Base-by-base conservation (phyloP, 1,284 basidiomycete genomes). In the Pyrrhoderma lamaoense region DNA sequence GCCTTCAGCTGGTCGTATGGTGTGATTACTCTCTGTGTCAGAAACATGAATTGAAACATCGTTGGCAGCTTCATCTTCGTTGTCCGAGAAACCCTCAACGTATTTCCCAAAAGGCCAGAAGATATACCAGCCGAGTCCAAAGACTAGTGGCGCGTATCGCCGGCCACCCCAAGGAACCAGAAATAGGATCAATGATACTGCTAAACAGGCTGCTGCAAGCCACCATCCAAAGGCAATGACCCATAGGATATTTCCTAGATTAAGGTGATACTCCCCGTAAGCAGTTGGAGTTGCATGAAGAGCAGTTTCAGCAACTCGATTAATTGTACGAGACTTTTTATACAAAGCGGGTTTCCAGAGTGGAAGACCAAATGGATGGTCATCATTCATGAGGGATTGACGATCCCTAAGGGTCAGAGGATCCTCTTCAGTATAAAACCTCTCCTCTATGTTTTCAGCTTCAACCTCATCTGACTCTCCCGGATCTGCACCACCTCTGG, bases 271-370 rank as follows among this genome's bases (percentile, higher is more conserved):
- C 62, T 94, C 92, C 1, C 89, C 91, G 54, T 92, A 87, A 0
- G 93, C 89, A 16, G 92, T 94, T 1, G 96, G 96, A 37, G 89
- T 79, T 14, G 87, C 82, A 65, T 99, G 96, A 2, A 99, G 78
- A 0, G 90, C 96, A 51, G 87, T 83, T 67, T 99, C 96, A 38
- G 96, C 96, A 67, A 93, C 86, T 51, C 94, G 88, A 40, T 95
- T 97, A 58, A 99, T 90, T 1, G 94, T 93, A 44, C 96, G 86
- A 23, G 89, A 90, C 67, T 99, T 99, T 70, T 96, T 95, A 81
- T 99, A 99, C 49, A 99, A 70, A 0, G 96, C 96, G 11, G 96
- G 96, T 69, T 99, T 99, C 96, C 96, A 99, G 64, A 99, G 98
- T 42, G 93, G 96, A 58, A 99, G 77, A 75, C 96, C 96, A 67